Evolutionary conservation across 1,284 basidiomycete genomes (phyloP).

Genomic region (Microbotryum saponariae): DNA sequence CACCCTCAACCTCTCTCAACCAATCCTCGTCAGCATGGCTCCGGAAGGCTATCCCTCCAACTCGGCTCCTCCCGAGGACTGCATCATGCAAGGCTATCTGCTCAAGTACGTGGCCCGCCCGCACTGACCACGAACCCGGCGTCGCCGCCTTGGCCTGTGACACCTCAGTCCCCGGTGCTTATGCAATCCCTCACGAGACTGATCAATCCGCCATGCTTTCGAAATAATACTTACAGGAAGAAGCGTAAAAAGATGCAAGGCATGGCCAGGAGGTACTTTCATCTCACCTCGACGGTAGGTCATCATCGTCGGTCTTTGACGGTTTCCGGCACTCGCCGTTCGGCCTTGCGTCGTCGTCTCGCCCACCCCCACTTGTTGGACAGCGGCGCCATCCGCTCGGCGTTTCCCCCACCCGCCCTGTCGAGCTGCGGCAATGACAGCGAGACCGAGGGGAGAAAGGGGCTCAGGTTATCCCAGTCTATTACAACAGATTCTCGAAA

Average conservation of each 20-base stretch:
- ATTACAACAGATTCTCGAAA: no score
- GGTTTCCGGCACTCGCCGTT: neutral
- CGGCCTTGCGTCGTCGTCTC: no score
- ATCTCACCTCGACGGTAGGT: conserved; percentile 5
- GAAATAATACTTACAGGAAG: conserved; percentile 54
- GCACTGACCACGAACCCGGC: no score
- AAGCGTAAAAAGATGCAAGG: conserved; percentile 81
- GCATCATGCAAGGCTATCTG: conserved; percentile 27
- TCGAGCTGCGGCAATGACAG: neutral
- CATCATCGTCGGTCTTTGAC: neutral
- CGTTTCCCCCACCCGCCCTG: no score
- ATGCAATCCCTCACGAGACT: neutral
- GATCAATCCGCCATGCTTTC: neutral
- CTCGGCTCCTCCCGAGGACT: no score
- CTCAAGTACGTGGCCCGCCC: conserved; percentile 23
- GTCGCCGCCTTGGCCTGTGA: neutral
- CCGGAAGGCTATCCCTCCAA: no score
- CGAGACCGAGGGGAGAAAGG: neutral
- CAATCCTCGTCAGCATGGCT: no score
- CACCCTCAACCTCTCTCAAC: no score
- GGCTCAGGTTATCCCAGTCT: neutral
- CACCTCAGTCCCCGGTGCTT: neutral
- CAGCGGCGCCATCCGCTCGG: no score
- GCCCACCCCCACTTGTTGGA: no score
- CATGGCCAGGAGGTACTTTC: conserved; percentile 35